Percentiles rank a stretch among this genome's conserved stretches.
Evolutionary conservation across 1,284 basidiomycete species (phyloP).

Genomic region (Rhodotorula sp.): DNA sequence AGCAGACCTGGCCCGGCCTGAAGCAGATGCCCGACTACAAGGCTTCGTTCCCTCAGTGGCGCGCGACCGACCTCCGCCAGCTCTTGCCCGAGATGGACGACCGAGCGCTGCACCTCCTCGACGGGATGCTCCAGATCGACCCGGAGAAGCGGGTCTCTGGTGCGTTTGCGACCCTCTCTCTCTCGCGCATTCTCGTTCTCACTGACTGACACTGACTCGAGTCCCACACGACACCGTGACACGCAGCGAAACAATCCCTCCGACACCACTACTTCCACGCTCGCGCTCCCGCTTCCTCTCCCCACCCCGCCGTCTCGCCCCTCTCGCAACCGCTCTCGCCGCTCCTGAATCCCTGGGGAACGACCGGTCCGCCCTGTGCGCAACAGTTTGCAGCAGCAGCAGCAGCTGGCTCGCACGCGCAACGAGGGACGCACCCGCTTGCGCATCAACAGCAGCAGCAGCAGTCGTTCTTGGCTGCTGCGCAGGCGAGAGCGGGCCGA

Average conservation of each 20-base stretch:
- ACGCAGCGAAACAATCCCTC: slow-evolving; percentile 72
- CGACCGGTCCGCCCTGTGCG: slow-evolving; percentile 14
- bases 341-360: slow-evolving; percentile 18
- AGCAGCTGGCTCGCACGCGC: not conserved
- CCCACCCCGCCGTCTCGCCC: not conserved
- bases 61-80: slow-evolving; percentile 58
- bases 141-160: slow-evolving; percentile 83
- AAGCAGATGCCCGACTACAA: slow-evolving; percentile 90
- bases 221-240: no score
- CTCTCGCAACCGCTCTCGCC: slow-evolving; percentile 1
- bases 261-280: slow-evolving; percentile 70
- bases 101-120: slow-evolving; percentile 63
- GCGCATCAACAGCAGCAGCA: not conserved
- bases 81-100: slow-evolving; percentile 72
- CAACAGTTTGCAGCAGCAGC: slow-evolving; percentile 2
- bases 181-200: not conserved
- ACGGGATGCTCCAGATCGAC: slow-evolving; percentile 83
- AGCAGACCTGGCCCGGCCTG: slow-evolving; percentile 88
- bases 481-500: no score
- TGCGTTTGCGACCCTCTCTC: not conserved
- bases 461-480: not conserved
- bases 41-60: slow-evolving; percentile 92
- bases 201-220: no score
- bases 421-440: not conserved
- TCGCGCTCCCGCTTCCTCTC: not conserved